Conservation (phyloP, 1,284 basidiomycete species). For the Amanita bisporigera region DNA sequence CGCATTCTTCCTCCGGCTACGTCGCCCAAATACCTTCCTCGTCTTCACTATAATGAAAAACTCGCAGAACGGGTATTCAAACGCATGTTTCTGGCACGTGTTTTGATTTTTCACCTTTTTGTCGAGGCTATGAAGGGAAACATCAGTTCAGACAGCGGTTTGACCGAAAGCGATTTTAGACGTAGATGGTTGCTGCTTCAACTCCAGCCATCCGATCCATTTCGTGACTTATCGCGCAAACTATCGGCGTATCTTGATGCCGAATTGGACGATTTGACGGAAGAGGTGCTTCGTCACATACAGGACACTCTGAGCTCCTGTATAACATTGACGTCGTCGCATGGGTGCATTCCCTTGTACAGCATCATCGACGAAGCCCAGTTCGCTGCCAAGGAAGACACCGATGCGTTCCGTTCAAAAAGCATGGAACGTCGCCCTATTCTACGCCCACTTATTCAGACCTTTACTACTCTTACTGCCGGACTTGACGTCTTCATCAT, state of each 20-base stretch:
- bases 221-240: conserved; percentile 43
- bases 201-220: conserved; percentile 47
- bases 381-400: conserved; percentile 45
- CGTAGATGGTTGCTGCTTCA: conserved; percentile 49
- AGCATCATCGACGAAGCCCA: conserved; percentile 52
- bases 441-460: conserved; percentile 48
- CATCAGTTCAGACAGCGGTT: conserved; percentile 7
- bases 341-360: conserved; percentile 42
- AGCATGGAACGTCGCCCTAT: conserved; percentile 42
- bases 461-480: conserved; percentile 45
- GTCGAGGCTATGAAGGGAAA: conserved; percentile 35
- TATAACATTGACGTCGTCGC: conserved; percentile 19
- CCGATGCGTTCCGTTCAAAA: conserved; percentile 45
- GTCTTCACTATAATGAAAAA: conserved; percentile 26
- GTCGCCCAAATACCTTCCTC: conserved; percentile 23
- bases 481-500: conserved; percentile 49
- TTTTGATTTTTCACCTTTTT: conserved; percentile 46
- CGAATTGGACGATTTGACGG: conserved; percentile 40
- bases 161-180: conserved; percentile 24
- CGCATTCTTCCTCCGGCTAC: conserved; percentile 35
- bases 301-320: conserved; percentile 16
- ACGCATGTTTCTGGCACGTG: conserved; percentile 46
- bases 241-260: conserved; percentile 36
- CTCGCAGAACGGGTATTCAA: conserved; percentile 45
- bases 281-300: conserved; percentile 33